phyloP scores from a whole-genome alignment of 164 flowering plant species.

The Magnolia changhungtana region DNA sequence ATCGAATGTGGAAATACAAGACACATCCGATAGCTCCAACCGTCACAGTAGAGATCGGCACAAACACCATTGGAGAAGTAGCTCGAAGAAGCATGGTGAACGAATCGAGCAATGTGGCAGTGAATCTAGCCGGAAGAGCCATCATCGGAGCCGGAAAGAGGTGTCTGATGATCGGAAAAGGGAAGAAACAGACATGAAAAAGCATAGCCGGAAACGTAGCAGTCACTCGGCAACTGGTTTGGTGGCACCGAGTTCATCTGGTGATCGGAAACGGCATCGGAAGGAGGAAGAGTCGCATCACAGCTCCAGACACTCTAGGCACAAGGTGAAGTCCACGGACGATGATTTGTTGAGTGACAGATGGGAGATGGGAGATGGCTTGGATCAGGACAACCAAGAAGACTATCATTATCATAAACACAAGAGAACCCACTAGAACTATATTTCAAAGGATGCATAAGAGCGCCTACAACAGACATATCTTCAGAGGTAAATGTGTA shows the following conservation, averaged over 20 bases:
- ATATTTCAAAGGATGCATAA: conserved; percentile 8
- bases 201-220: conserved; percentile 23
- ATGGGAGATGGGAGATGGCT: conserved; percentile 43
- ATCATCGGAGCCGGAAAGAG: conserved; percentile 20
- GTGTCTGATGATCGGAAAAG: conserved; percentile 26
- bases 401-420: conserved; percentile 33
- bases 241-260: conserved; percentile 26
- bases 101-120: conserved; percentile 23
- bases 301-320: conserved; percentile 36
- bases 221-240: conserved; percentile 25
- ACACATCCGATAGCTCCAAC: conserved; percentile 28
- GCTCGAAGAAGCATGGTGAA: conserved; percentile 26
- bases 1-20: conserved; percentile 38
- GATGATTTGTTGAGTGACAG: conserved; percentile 33
- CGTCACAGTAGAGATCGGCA: conserved; percentile 34
- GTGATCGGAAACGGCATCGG: conserved; percentile 18
- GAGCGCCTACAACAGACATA: conserved; percentile 14
- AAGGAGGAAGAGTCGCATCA: conserved; percentile 31
- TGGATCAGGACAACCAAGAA: conserved; percentile 25
- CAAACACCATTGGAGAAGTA: conserved; percentile 22
- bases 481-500: conserved; percentile 49
- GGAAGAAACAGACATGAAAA: conserved; percentile 26
- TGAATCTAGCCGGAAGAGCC: conserved; percentile 33
- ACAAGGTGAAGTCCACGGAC: conserved; percentile 17
- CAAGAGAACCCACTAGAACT: conserved; percentile 33